Evolutionary conservation across 208 protist species (phyloP), one percentile per base, ranked within the genome.

Genomic region (Leptomonas seymouri): DNA sequence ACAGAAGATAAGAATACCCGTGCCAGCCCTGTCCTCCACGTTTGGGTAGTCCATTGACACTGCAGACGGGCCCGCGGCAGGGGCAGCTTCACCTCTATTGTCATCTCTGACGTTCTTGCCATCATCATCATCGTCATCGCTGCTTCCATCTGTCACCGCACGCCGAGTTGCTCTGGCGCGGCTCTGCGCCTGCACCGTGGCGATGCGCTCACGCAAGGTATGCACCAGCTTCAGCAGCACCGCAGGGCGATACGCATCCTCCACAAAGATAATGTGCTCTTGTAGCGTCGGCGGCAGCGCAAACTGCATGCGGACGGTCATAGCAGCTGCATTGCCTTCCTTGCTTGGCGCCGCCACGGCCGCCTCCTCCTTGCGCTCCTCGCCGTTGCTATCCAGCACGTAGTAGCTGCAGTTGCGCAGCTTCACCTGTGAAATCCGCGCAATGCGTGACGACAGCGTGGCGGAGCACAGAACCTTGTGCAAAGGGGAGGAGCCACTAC

Each of bases 391-490:
- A 70, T 91, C 85, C 16, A 97, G 76, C 6, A 86, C 64, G 67
- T 87, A 94, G 67, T 94, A 86, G 9, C 80, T 86, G 44, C 87
- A 94, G 78, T 97, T 97, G 49, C 86, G 89, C 41, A 97, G 79
- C 27, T 84, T 82, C 58, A 97, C 81, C 51, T 97, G 84, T 3
- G 86, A 90, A 31, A 93, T 92, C 53, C 88, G 87, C 1, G 87
- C 80, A 27, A 95, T 89, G 51, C 90, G 89, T 6, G 90, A 86
- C 41, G 89, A 93, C n/a, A 97, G 86, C 8, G 92, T 95, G 2
- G 92, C 92, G n/a, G 87, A 94, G 74, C 92, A 97, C 2, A 97
- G 70, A 34, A 97, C 80, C 68, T 94, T 95, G 67, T 97, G 92
- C 42, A 97, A 15, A 28, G 6, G 18, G 20, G 23, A 14, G 23